Evolutionary conservation across 306 rosid species (phyloP).

Genomic region (Herpetospermum pedunculosum): DNA sequence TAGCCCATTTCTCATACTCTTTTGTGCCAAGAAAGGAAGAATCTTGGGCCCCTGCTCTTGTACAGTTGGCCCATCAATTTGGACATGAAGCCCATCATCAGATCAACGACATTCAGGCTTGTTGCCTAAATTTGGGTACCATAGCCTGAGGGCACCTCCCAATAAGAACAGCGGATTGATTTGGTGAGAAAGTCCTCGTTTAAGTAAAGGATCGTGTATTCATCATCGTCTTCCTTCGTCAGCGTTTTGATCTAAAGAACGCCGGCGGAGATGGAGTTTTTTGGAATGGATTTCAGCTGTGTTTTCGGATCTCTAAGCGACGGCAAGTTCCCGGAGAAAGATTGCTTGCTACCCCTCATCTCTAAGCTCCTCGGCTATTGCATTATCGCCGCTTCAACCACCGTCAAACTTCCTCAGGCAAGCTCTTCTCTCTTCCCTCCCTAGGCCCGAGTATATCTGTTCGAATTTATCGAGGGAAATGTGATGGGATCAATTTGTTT

Average conservation of each 20-base stretch:
- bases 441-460: neutral
- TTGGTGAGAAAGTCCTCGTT: neutral
- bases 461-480: neutral
- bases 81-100: neutral
- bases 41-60: neutral
- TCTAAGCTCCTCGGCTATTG: constrained; percentile 92
- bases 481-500: neutral
- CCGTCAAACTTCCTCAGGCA: constrained; percentile 98
- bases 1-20: too few relatives aligned
- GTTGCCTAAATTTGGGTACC: neutral
- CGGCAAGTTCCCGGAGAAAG: constrained; percentile 68
- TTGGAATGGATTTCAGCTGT: constrained; percentile 58
- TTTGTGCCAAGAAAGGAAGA: neutral
- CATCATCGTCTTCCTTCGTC: neutral
- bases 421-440: neutral
- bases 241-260: neutral
- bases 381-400: constrained; percentile 97
- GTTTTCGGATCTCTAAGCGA: constrained; percentile 60
- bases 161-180: neutral
- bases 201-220: neutral
- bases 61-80: neutral
- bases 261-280: constrained; percentile 18
- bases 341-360: constrained; percentile 83
- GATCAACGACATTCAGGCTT: neutral
- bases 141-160: too few relatives aligned